Conservation (phyloP, 116 monocot species). For the Phalaenopsis hybrid region DNA sequence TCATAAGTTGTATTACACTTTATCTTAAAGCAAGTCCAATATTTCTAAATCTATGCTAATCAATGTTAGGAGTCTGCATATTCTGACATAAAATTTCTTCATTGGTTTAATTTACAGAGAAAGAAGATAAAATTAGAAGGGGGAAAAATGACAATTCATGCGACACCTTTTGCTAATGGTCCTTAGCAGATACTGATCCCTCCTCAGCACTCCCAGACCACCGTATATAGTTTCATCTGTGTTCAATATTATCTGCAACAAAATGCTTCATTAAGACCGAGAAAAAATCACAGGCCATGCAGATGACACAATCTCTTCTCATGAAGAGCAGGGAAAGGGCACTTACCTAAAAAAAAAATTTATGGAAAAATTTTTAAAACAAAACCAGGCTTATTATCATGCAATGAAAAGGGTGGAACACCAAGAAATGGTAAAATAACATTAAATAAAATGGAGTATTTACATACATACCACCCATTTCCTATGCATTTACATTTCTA, state of each 20-base stretch:
- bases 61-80: background rate
- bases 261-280: background rate
- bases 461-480: too few species aligned
- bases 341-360: too few species aligned
- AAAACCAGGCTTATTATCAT: too few species aligned
- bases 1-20: too few species aligned
- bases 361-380: too few species aligned
- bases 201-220: slow-evolving; percentile 44
- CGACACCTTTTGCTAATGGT: slow-evolving; percentile 58
- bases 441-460: too few species aligned
- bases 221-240: slow-evolving; percentile 69
- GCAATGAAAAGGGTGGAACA: too few species aligned
- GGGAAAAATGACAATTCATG: background rate
- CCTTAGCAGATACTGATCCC: slow-evolving; percentile 33
- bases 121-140: background rate
- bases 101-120: background rate
- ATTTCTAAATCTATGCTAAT: too few species aligned
- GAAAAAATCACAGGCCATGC: background rate
- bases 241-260: slow-evolving; percentile 59
- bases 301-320: background rate
- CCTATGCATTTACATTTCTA: too few species aligned
- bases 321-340: background rate
- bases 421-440: too few species aligned
- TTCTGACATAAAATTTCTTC: background rate
- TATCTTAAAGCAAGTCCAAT: too few species aligned